Percentiles rank a stretch among this genome's conserved stretches.
Conservation (phyloP, 345 rosid species). For the Eucalyptus marginata region DNA sequence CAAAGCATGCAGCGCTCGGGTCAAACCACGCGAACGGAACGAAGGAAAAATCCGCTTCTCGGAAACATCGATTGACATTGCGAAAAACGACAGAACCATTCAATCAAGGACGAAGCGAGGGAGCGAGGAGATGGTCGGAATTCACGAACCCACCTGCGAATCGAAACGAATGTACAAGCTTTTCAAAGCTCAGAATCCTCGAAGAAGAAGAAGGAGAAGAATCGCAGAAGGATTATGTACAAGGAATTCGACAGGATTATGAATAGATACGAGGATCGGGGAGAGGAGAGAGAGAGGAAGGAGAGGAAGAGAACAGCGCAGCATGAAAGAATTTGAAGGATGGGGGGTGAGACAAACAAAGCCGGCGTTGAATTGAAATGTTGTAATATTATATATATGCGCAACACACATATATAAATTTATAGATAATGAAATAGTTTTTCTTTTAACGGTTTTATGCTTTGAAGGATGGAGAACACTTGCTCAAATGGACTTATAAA, state of each 20-base stretch:
- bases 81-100: neutral
- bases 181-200: neutral
- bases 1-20: neutral
- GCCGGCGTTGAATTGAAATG: neutral
- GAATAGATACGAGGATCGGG: neutral
- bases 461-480: neutral
- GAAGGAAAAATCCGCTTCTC: neutral
- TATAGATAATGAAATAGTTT: neutral
- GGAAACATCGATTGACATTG: neutral
- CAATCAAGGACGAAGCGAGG: neutral
- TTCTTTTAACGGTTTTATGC: neutral
- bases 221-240: neutral
- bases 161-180: neutral
- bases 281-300: neutral
- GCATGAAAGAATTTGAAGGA: neutral
- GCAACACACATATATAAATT: too few relatives aligned
- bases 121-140: neutral
- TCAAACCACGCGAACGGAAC: neutral
- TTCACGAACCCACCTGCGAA: neutral
- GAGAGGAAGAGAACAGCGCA: neutral
- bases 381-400: neutral
- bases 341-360: neutral
- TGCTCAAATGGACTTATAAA: neutral
- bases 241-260: neutral
- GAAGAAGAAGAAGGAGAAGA: neutral